Percentiles rank a stretch among this genome's conserved stretches.
These are phyloP conservation scores for Antarctomyces pellizariae DNA, from an alignment of 495 filamentous ascomycete species.

Conservation along the genomic window DNA sequence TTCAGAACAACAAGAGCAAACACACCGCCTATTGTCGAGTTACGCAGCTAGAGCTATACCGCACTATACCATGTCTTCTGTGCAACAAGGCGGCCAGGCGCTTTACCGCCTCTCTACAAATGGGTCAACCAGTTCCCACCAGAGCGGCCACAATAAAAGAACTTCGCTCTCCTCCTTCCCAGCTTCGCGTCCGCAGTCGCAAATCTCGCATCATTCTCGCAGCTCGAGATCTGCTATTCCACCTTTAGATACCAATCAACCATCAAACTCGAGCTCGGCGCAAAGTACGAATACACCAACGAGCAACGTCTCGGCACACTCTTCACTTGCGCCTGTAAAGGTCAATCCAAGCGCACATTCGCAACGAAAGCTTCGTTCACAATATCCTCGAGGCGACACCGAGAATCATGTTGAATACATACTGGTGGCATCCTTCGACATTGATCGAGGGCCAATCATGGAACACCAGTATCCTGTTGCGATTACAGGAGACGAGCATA, in stretches of 20 bases:
- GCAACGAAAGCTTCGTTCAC: constrained; percentile 39
- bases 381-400: constrained; percentile 54
- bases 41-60: too few relatives aligned
- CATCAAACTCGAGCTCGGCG: constrained; percentile 29
- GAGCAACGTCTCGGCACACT: constrained; percentile 26
- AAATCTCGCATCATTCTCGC: constrained; percentile 24
- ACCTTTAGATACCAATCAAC: constrained; percentile 22
- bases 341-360: constrained; percentile 20
- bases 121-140: constrained; percentile 10
- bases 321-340: constrained; percentile 23
- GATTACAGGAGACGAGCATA: constrained; percentile 90
- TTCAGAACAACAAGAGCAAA: too few relatives aligned
- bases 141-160: constrained; percentile 16
- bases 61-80: too few relatives aligned
- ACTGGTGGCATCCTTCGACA: constrained; percentile 93
- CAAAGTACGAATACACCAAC: constrained; percentile 32
- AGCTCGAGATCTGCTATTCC: constrained; percentile 29
- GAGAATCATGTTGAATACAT: constrained; percentile 98
- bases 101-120: constrained; percentile 20
- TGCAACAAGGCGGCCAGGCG: too few relatives aligned
- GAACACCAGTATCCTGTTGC: constrained; percentile 89
- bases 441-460: constrained; percentile 90
- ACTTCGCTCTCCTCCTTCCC: constrained; percentile 37
- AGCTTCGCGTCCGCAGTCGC: constrained; percentile 25
- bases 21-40: too few relatives aligned